Base-by-base conservation (phyloP, 2,329 filamentous ascomycete genomes). In the Diaporthe ampelina region DNA sequence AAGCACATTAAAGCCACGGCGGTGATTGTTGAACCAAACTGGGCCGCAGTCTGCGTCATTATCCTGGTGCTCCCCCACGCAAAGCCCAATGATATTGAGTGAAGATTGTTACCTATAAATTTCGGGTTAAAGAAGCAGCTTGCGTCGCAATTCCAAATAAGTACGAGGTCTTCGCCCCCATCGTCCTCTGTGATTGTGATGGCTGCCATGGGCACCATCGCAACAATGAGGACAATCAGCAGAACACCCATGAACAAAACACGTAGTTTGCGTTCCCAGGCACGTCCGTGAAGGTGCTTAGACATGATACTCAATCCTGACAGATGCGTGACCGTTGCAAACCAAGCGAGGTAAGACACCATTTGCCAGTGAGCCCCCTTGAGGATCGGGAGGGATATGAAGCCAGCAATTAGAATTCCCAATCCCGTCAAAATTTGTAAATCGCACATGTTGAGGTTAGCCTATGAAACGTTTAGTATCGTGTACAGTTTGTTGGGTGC, bases 161-260 rank as follows among this genome's bases (percentile, higher is more conserved):
- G 32, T 15, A 58, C 5, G 32, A 58, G 56, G 56, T 58, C 56
- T 24, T 58, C 56, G 11, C 56, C 56, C 0, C 56, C 56, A 58
- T 58, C 56, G 21, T 58, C 56, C 32, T 58, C 56, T 10, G 56
- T 37, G 37, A 58, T 58, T 37, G 56, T 58, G 56, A 58, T 58
- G 32, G 56, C 32, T 24, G 56, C 29, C 21, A 37, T 58, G 1
- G 56, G 56, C 32, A 58, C 56, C 56, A 58, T 58, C 1, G 56
- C 56, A 37, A 58, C 56, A 2, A 58, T 21, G 10, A 58, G 56
- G 7, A 37, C 8, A n/a, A 58, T 24, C 3, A 58, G 56, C 8
- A 58, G 32, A 24, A 58, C 5, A 40, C 32, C 56, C 56, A 58
- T 58, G 2, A 37, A 32, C 15, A 58, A 8, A 32, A 37, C 32